phyloP scores from a whole-genome alignment of 2,329 filamentous ascomycete genomes.

The Cercospora beticola region DNA sequence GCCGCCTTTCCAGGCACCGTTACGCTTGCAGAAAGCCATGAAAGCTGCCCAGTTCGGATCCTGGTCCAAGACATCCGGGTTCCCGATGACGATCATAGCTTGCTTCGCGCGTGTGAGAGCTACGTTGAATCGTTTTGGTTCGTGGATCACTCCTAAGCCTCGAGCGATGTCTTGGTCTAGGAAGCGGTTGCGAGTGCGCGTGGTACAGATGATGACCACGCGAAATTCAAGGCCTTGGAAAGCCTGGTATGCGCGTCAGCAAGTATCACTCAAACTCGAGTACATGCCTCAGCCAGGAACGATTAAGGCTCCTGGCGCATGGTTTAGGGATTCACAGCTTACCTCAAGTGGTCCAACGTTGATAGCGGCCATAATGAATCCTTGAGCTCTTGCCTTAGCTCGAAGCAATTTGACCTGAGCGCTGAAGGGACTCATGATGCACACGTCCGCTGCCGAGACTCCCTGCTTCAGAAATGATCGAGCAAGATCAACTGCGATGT shows the following conservation, averaged over 20 bases:
- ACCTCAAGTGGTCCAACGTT: conserved; percentile 31
- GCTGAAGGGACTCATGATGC: conserved; percentile 34
- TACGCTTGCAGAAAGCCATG: conserved; percentile 29
- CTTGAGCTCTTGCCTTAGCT: conserved; percentile 16
- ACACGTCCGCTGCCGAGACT: conserved; percentile 25
- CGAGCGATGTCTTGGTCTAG: conserved; percentile 30
- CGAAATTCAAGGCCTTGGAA: conserved; percentile 33
- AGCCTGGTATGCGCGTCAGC: conserved; percentile 9
- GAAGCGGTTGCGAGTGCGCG: conserved; percentile 30
- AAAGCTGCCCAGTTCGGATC: conserved; percentile 30
- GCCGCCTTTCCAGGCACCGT: conserved; percentile 16
- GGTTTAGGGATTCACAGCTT: not conserved
- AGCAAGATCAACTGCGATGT: conserved; percentile 23
- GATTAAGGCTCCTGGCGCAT: not conserved
- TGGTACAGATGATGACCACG: conserved; percentile 32
- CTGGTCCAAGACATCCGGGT: conserved; percentile 24
- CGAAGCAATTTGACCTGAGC: conserved; percentile 31
- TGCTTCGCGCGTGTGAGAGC: conserved; percentile 32
- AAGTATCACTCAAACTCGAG: not conserved
- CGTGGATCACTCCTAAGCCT: conserved; percentile 31
- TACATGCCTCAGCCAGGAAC: too few species aligned
- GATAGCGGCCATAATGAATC: conserved; percentile 12
- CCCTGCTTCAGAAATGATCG: conserved; percentile 24
- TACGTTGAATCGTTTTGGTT: conserved; percentile 32
- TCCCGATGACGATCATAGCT: conserved; percentile 32